These are phyloP conservation scores for Saccharomycopsis sp. DNA, from an alignment of 805 yeast genomes.

Conservation along the genomic window DNA sequence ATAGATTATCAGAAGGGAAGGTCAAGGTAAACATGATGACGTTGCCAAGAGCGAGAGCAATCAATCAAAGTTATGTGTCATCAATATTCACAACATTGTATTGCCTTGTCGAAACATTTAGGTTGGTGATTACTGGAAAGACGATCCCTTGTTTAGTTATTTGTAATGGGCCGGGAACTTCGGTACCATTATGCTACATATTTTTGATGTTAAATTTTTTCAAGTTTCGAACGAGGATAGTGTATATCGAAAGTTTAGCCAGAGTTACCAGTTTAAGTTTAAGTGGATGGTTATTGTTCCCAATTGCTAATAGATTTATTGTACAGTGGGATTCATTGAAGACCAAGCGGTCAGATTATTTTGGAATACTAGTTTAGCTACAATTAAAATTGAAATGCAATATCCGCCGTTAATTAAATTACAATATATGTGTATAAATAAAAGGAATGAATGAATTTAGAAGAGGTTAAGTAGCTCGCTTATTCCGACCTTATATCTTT, in stretches of 20 bases:
- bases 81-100: slow-evolving; percentile 39
- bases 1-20: slow-evolving; percentile 15
- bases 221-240: slow-evolving; percentile 38
- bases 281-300: slow-evolving; percentile 65
- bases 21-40: slow-evolving; percentile 25
- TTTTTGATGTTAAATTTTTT: slow-evolving; percentile 44
- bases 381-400: background rate
- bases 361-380: slow-evolving; percentile 64
- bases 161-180: slow-evolving; percentile 78
- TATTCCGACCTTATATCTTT: too few relatives aligned
- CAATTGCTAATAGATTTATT: slow-evolving; percentile 66
- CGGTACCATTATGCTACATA: slow-evolving; percentile 60
- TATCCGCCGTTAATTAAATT: background rate
- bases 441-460: background rate
- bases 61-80: slow-evolving; percentile 46
- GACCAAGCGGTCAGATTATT: slow-evolving; percentile 60
- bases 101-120: slow-evolving; percentile 30
- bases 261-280: slow-evolving; percentile 69
- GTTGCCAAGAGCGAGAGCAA: slow-evolving; percentile 52
- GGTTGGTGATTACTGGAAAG: slow-evolving; percentile 25
- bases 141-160: slow-evolving; percentile 39
- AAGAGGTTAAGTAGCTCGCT: background rate
- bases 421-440: background rate
- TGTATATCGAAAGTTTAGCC: slow-evolving; percentile 85
- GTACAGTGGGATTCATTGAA: slow-evolving; percentile 82